Evolutionary conservation across 1,284 basidiomycete genomes (phyloP).

Genomic region (Moniliophthora roreri): DNA sequence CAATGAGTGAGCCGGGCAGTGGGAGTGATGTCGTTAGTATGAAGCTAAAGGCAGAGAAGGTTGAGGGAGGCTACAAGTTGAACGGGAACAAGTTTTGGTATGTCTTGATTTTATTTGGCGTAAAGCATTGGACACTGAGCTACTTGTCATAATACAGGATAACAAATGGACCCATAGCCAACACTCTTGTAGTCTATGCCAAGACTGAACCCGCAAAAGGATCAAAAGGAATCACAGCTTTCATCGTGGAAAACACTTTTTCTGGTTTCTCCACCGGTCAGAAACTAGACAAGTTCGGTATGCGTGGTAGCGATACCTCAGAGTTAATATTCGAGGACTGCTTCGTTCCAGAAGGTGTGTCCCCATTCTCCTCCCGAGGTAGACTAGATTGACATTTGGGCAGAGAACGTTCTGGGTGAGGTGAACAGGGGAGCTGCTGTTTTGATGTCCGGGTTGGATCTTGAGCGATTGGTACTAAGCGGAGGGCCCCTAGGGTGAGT

Average conservation of each 20-base stretch:
- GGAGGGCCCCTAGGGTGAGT: conserved; percentile 70
- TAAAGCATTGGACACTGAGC: not conserved
- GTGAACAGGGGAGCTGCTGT: conserved; percentile 83
- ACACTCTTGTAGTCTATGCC: conserved; percentile 91
- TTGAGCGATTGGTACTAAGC: conserved; percentile 89
- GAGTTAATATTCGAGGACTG: conserved; percentile 94
- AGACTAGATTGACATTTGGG: conserved; percentile 13
- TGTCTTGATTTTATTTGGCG: conserved; percentile 20
- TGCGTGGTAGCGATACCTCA: conserved; percentile 94
- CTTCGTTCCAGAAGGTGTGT: conserved; percentile 76
- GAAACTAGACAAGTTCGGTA: conserved; percentile 94
- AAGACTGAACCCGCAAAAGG: conserved; percentile 80
- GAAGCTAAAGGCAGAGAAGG: conserved; percentile 78
- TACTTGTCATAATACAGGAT: conserved; percentile 57
- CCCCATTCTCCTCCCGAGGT: conserved; percentile 2
- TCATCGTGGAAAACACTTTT: conserved; percentile 83
- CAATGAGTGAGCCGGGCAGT: conserved; percentile 91
- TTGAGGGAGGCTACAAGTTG: conserved; percentile 73
- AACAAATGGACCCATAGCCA: conserved; percentile 90
- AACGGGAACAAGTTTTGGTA: conserved; percentile 95
- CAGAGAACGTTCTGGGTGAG: conserved; percentile 84
- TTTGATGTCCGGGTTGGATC: conserved; percentile 92
- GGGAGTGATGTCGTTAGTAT: conserved; percentile 95
- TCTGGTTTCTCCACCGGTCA: conserved; percentile 87
- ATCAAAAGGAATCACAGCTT: conserved; percentile 91